Base-by-base conservation (phyloP, 148 eudicot genomes). In the Nyssa sinensis region DNA sequence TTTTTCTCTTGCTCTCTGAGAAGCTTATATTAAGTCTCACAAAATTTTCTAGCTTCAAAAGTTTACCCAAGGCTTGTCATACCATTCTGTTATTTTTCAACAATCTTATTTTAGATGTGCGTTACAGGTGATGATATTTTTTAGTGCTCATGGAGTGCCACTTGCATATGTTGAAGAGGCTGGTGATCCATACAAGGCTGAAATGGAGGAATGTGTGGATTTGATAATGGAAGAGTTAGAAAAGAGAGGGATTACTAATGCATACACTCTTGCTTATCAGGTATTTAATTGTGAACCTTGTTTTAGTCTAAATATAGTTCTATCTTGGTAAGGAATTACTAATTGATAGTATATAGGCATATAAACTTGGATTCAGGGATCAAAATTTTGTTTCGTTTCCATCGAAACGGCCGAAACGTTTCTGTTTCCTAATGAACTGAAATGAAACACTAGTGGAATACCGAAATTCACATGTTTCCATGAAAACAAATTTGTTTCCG, bases 171-270 rank as follows among this genome's bases (percentile, higher is more conserved):
- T 92, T 67, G 97, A 94, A 81, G 97, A 94, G 88, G 98, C 98
- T 75, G 98, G 98, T 81, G 98, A 94, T 69, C 98, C 98, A 41
- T 94, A 94, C 86, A 94, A 94, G 85, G 97, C 97, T 62, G 97
- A 94, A 88, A 94, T 94, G 98, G 97, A 94, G 84, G 98, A 94
- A 88, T 94, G 98, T 66, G 96, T 94, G 49, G 94, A 92, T 78
- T 80, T 94, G 80, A 94, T 94, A 60, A 94, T 94, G 98, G 97
- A 90, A 75, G 97, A 92, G 82, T 86, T 92, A 33, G 96, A 94
- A 75, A 88, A 77, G 73, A 82, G 97, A 82, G 83, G 84, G 55
- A 62, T 85, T 51, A 80, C 77, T 60, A 94, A 94, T 81, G 77
- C 89, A 35, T 92, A 86, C 72, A 94, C 96, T 21, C 91, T 94